Evolutionary conservation across 768 basidiomycete species (phyloP), one percentile per base, ranked within the genome.

Genomic region (Collybia sp.): DNA sequence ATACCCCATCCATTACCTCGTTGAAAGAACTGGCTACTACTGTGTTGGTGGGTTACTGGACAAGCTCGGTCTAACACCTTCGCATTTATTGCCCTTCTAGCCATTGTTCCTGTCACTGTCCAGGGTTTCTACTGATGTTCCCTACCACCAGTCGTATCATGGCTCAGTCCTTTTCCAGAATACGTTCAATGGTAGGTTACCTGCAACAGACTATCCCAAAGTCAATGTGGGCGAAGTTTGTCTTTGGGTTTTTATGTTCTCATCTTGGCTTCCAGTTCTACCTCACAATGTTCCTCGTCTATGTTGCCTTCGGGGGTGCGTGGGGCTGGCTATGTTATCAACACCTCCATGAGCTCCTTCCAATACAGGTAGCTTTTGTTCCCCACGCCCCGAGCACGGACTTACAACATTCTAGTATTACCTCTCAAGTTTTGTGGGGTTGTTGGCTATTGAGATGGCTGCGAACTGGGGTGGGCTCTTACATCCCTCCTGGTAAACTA

Each of bases 191-290:
- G 96, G 96, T 15, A 80, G 88, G 60, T 72, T 99, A 16, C 80
- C 95, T 11, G 93, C 94, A 5, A 79, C 88, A 5, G 96, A 99
- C 61, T 96, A 97, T n/a, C 96, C 96, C 10, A 98, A 98, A 81
- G 89, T 98, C 62, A 85, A 81, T 47, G 93, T 96, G 62, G 56
- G 89, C 19, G 5, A 30, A 6, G 4, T 19, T n/a, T n/a, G 40
- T 15, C n/a, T 19, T 15, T 5, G 16, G 31, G 33, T 25, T 32
- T 45, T 42, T 17, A 43, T 38, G 15, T 38, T 42, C 17, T 54
- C 34, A 44, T 42, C 15, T 38, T 8, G 25, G 25, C 20, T 35
- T 40, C 30, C 32, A 94, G 93, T 96, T 96, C 65, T 96, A 96
- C 67, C 78, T 93, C 45, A 63, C 66, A 17, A 83, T 98, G 78